phyloP scores from a whole-genome alignment of 441 rosid species.

The Croton setiger region DNA sequence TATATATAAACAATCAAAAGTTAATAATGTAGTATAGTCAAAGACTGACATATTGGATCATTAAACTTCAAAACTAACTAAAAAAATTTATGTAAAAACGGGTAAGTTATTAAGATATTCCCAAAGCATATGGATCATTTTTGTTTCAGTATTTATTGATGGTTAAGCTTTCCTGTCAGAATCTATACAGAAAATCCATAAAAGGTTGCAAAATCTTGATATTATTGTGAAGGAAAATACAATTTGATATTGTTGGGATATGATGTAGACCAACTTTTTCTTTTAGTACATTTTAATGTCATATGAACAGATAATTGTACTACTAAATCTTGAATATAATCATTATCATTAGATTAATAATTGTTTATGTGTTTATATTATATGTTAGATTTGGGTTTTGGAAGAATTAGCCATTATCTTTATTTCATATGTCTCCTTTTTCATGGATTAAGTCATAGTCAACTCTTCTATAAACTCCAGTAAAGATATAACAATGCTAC shows the following conservation, averaged over 20 bases:
- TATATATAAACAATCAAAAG: too few species aligned
- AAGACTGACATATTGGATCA: too few species aligned
- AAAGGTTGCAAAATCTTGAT: not conserved
- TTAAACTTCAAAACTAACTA: too few species aligned
- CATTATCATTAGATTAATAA: not conserved
- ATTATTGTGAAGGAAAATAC: not conserved
- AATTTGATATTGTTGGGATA: not conserved
- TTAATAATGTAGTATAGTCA: too few species aligned
- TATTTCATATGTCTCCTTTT: not conserved
- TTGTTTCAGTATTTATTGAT: too few species aligned
- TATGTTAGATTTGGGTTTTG: not conserved
- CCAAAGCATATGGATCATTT: too few species aligned
- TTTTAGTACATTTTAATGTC: not conserved
- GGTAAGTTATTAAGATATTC: too few species aligned
- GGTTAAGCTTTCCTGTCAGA: too few species aligned
- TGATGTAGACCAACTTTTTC: not conserved
- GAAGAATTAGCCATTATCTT: not conserved
- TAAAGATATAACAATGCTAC: not conserved
- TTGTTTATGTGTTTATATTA: not conserved
- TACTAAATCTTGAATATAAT: not conserved
- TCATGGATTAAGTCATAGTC: not conserved
- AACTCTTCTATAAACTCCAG: not conserved
- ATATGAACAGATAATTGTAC: not conserved
- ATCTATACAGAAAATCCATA: not conserved
- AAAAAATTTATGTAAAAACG: too few species aligned